phyloP scores from a whole-genome alignment of 2,329 filamentous ascomycete genomes.

The Thielaviopsis euricoi region DNA sequence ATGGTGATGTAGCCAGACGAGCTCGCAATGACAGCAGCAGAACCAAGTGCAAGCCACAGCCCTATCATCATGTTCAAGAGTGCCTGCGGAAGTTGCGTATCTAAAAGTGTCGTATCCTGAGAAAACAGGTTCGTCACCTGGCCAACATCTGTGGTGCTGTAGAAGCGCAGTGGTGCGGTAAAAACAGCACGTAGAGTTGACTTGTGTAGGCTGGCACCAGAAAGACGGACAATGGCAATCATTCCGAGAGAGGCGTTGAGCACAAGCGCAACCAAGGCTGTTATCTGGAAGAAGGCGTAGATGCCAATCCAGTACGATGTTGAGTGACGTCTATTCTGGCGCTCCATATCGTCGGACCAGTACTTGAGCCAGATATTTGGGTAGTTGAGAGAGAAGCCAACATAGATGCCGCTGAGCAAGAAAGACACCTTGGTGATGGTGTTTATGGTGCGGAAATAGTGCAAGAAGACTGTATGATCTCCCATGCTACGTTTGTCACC shows the following conservation, averaged over 20 bases:
- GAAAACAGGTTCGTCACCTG: conserved; percentile 28
- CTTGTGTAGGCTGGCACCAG: conserved; percentile 20
- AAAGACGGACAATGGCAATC: conserved; percentile 17
- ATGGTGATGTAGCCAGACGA: conserved; percentile 28
- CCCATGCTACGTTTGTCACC: conserved; percentile 16
- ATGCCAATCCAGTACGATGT: not conserved
- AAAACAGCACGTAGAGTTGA: conserved; percentile 20
- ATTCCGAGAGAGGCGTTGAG: conserved; percentile 17
- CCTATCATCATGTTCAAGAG: conserved; percentile 18
- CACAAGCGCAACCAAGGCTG: not conserved
- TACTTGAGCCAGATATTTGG: conserved; percentile 25
- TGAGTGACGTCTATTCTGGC: not conserved
- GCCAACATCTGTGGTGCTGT: conserved; percentile 25
- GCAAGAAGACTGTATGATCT: conserved; percentile 20
- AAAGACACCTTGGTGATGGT: conserved; percentile 13
- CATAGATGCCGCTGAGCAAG: conserved; percentile 12
- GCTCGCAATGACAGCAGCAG: conserved; percentile 30
- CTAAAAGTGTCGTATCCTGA: conserved; percentile 27
- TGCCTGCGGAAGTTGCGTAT: conserved; percentile 22
- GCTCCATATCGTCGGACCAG: conserved; percentile 19
- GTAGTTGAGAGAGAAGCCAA: conserved; percentile 18
- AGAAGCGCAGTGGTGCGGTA: conserved; percentile 25
- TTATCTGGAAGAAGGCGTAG: not conserved
- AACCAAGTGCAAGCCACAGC: conserved; percentile 21
- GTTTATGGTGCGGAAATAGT: conserved; percentile 19